Percentiles rank a stretch among this genome's conserved stretches.
Conservation (phyloP, 2,329 filamentous ascomycete genomes). For the Ophiosphaerella herpotricha region DNA sequence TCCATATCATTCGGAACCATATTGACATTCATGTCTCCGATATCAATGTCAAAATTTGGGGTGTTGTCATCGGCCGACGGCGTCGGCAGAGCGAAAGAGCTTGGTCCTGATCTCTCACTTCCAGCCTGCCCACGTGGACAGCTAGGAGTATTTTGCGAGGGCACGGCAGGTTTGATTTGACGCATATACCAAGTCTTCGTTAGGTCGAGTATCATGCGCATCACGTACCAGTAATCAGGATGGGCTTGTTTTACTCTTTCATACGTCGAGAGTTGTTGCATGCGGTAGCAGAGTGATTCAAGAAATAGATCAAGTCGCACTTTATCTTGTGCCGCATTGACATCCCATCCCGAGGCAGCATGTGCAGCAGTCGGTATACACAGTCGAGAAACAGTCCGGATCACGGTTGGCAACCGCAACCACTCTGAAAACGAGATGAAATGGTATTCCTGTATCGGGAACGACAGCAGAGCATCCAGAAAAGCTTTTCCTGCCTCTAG, state of each 20-base stretch:
- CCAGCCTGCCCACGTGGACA: conserved; percentile 11
- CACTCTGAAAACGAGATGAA: conserved; percentile 40
- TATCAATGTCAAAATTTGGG: background rate
- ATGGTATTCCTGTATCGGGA: conserved; percentile 63
- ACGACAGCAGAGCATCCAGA: conserved; percentile 70
- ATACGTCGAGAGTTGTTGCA: conserved; percentile 35
- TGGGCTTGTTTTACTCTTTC: conserved; percentile 28
- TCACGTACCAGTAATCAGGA: conserved; percentile 37
- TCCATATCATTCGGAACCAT: conserved; percentile 10
- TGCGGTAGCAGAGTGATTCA: conserved; percentile 40
- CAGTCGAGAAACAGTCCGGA: conserved; percentile 34
- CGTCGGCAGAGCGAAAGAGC: conserved; percentile 3
- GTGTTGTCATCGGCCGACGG: conserved; percentile 1
- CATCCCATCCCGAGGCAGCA: conserved; percentile 33
- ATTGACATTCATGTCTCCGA: conserved; percentile 4
- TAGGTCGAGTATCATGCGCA: conserved; percentile 37
- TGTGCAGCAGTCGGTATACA: conserved; percentile 35
- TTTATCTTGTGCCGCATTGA: conserved; percentile 37
- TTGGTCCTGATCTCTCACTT: conserved; percentile 11
- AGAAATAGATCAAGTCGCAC: conserved; percentile 39
- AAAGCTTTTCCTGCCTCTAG: conserved; percentile 69
- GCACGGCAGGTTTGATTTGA: conserved; percentile 19
- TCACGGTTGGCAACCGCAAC: conserved; percentile 37
- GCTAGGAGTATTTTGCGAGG: conserved; percentile 1
- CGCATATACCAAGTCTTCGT: conserved; percentile 36